Percentiles rank a stretch among this genome's conserved stretches.
phyloP scores from a whole-genome alignment of 129 eudicot species.

The Helianthus tuberosus region DNA sequence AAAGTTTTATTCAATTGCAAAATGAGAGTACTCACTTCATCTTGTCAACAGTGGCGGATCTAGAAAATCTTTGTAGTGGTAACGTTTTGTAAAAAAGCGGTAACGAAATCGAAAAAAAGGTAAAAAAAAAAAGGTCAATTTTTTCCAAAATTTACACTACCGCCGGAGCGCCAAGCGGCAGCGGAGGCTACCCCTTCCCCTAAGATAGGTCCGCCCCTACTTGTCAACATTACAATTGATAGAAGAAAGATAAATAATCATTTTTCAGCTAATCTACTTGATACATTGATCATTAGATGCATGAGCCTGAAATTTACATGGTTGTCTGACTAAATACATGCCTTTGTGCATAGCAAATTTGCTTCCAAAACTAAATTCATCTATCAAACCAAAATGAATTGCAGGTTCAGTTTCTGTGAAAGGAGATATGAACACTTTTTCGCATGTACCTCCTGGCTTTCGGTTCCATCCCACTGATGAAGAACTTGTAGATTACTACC shows the following conservation, averaged over 20 bases:
- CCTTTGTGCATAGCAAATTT: background rate
- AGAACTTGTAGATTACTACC: constrained; percentile 94
- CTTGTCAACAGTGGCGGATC: too few species aligned
- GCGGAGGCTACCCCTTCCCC: too few species aligned
- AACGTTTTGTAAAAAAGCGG: too few species aligned
- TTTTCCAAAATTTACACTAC: too few species aligned
- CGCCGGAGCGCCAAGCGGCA: too few species aligned
- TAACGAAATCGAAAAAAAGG: too few species aligned
- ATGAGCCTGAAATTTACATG: background rate
- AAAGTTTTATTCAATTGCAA: too few species aligned
- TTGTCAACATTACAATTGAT: background rate
- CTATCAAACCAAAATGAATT: background rate
- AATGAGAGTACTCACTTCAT: too few species aligned
- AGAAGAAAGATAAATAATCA: background rate
- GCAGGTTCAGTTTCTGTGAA: constrained; percentile 23
- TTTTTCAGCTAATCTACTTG: background rate
- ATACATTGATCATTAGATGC: constrained; percentile 1
- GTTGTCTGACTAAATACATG: too few species aligned
- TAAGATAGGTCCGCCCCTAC: too few species aligned
- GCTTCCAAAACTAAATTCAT: constrained; percentile 17
- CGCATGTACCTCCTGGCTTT: constrained; percentile 92
- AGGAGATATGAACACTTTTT: constrained; percentile 58
- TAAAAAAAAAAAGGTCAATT: too few species aligned
- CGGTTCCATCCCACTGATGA: constrained; percentile 96
- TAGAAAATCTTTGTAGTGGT: too few species aligned